These are phyloP conservation scores for Mariannaea sp. DNA, from an alignment of 2,329 filamentous ascomycete species.

Conservation along the genomic window DNA sequence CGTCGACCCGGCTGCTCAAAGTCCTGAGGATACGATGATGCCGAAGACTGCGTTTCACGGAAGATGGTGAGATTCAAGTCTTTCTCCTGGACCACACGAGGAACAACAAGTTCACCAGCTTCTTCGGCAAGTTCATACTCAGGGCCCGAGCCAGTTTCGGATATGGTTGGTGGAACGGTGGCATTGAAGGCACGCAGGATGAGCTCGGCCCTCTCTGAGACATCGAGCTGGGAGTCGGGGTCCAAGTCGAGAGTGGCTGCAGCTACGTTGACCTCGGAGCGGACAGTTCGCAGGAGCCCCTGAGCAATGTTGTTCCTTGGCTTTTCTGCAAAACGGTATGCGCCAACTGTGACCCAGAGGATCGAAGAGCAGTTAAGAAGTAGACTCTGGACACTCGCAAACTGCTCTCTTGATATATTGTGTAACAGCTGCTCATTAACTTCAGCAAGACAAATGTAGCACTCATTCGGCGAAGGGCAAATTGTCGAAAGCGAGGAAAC, in stretches of 20 bases:
- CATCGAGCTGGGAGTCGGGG: slow-evolving; percentile 39
- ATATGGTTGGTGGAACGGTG: slow-evolving; percentile 26
- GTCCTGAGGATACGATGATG: slow-evolving; percentile 39
- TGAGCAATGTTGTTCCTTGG: slow-evolving; percentile 51
- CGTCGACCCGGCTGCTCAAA: slow-evolving; percentile 46
- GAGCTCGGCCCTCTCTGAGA: slow-evolving; percentile 39
- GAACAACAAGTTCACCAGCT: slow-evolving; percentile 37
- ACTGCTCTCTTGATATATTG: slow-evolving; percentile 44
- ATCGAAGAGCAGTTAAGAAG: slow-evolving; percentile 43
- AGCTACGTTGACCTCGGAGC: slow-evolving; percentile 51
- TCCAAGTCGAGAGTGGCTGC: slow-evolving; percentile 54
- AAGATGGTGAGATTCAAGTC: slow-evolving; percentile 37
- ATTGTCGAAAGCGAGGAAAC: slow-evolving; percentile 27
- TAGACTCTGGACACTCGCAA: slow-evolving; percentile 44
- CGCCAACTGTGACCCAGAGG: slow-evolving; percentile 49
- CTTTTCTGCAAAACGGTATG: slow-evolving; percentile 43
- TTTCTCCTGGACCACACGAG: slow-evolving; percentile 35
- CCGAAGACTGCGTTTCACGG: slow-evolving; percentile 31
- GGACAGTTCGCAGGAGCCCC: slow-evolving; percentile 51
- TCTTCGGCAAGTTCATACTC: slow-evolving; percentile 41
- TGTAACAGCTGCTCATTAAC: slow-evolving; percentile 51
- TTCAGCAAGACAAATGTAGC: slow-evolving; percentile 50
- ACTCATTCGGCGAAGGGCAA: slow-evolving; percentile 15
- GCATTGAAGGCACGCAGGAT: slow-evolving; percentile 39
- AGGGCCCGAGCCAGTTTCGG: slow-evolving; percentile 25